Evolutionary conservation across 495 filamentous ascomycete species (phyloP).

Genomic region (Podospora comata): DNA sequence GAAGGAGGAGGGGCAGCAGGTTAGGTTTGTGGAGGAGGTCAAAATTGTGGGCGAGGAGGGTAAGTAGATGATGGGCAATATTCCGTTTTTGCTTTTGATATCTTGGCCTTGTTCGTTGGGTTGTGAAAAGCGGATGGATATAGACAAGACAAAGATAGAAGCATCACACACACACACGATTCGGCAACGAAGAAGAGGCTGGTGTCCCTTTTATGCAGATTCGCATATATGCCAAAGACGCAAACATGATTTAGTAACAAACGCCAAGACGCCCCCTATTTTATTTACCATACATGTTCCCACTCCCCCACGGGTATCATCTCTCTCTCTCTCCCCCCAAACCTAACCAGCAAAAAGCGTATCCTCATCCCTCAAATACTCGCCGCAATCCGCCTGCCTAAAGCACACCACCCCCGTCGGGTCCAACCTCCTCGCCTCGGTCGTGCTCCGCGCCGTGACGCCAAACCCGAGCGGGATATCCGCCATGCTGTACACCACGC

Average conservation of each 20-base stretch:
- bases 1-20: neutral
- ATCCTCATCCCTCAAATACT: slow-evolving; percentile 82
- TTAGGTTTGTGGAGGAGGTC: neutral
- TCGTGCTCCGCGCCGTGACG: slow-evolving; percentile 67
- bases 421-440: slow-evolving; percentile 75
- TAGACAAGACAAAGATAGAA: neutral
- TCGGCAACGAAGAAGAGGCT: neutral
- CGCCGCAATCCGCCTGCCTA: slow-evolving; percentile 83
- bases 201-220: neutral
- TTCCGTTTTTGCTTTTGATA: neutral
- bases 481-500: slow-evolving; percentile 71
- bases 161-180: neutral
- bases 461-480: slow-evolving; percentile 79
- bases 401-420: slow-evolving; percentile 85
- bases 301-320: slow-evolving; percentile 4
- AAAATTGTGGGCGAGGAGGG: neutral
- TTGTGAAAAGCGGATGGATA: neutral
- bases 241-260: neutral
- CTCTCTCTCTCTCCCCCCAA: slow-evolving; percentile 6
- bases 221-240: neutral
- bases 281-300: slow-evolving; percentile 12
- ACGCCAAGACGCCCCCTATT: slow-evolving; percentile 27
- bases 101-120: neutral
- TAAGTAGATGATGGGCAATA: too few species aligned
- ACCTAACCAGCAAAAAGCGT: slow-evolving; percentile 49